Base-by-base conservation (phyloP, 352 stramenopile genomes). In the Phytophthora macrochlamydospora region DNA sequence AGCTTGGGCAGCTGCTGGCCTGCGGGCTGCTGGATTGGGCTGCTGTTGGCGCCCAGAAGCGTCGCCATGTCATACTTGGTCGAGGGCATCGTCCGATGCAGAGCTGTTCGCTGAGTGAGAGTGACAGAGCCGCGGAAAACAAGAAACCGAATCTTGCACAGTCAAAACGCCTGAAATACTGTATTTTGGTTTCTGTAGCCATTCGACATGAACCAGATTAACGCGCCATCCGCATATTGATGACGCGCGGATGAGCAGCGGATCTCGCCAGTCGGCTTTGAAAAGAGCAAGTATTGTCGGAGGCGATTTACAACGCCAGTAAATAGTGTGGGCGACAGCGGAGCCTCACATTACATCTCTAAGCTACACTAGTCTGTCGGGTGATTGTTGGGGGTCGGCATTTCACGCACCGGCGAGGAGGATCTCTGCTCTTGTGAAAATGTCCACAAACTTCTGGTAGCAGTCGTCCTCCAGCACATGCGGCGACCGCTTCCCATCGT, bases 391-490 rank as follows among this genome's bases (percentile, higher is more conserved):
- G 18, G 18, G 18, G 18, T 24, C 18, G 18, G 18, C 18, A 24
- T 24, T 24, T 24, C 18, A 24, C 18, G 18, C 18, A 24, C 0
- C 18, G 18, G 18, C 18, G 11, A 64, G 2, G 3, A 79, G 38
- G 48, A 79, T 71, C 35, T 69, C 68, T 13, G 53, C 61, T 1
- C 57, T 64, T 4, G 56, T 76, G 38, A 85, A 76, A 11, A 90
- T 62, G n/a, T 89, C 79, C 24, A 73, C 12, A 53, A 90, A 82
- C 32, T 67, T 77, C 9, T 66, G 60, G 13, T 83, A 68, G 44
- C 63, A 78, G 13, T 83, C 83, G 3, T 79, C 69, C 52, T 90
- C 82, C 32, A 71, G 51, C 56, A 82, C 51, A 7, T 58, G 32
- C 2, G 67, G 62, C 4, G 76, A 72, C 18, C 29, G 51, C 59